Evolutionary conservation across 768 basidiomycete species (phyloP), one percentile per base, ranked within the genome.

Genomic region (Pleurotus tuber-regium): DNA sequence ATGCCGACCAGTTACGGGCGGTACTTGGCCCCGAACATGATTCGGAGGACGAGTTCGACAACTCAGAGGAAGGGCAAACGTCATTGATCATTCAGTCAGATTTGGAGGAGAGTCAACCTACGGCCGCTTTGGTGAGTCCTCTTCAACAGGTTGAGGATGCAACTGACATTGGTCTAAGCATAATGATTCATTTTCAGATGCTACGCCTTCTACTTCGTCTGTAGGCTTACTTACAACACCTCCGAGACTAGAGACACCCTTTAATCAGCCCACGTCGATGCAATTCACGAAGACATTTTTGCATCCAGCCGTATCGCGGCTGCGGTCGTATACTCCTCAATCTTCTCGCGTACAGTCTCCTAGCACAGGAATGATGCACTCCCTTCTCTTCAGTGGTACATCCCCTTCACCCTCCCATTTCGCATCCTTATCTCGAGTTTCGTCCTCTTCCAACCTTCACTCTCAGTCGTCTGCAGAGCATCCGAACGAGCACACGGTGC

Each of bases 251-350:
- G 65, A 61, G 9, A 73, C 75, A n/a, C 74, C 74, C 16, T 60
- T 54, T 35, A 58, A 58, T 28, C 66, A 57, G 30, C 64, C 65
- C 2, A 61, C 61, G 10, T 66, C 70, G 23, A 65, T 72, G 14
- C 76, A 70, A 54, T 62, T 76, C 8, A 68, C 78, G 3, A 75
- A 78, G 31, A 78, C 83, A 10, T 89, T 86, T 63, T 64, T 89
- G 16, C 84, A 87, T 58, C 86, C 87, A 3, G 79, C 74, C n/a
- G 78, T 89, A 4, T 92, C 89, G 24, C 79, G 89, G n/a, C 78
- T 90, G 35, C 87, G 89, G 36, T 89, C 91, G 10, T 76, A 76
- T 59, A 75, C 77, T 4, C 81, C 83, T 10, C 76, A 74, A 21
- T 65, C 73, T 23, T 73, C 76, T 21, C 59, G 63, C 11, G 60